Evolutionary conservation across 1,284 basidiomycete genomes (phyloP).

Genomic region (Pisolithus thermaeus): DNA sequence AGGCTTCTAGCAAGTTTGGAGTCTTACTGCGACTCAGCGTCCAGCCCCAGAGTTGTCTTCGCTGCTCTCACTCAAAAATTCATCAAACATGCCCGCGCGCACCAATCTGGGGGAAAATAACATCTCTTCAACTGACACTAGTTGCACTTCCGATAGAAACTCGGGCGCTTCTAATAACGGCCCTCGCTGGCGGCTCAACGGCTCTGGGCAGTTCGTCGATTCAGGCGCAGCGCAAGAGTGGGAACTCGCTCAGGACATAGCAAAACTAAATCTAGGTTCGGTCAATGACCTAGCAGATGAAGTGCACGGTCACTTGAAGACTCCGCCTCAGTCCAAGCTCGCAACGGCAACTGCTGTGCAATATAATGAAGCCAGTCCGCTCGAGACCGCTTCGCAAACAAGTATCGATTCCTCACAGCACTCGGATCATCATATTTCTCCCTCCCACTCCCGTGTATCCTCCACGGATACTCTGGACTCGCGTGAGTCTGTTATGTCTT

Average conservation of each 20-base stretch:
- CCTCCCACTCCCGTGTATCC: constrained; percentile 70
- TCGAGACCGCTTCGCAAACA: constrained; percentile 64
- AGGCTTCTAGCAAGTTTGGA: constrained; percentile 38
- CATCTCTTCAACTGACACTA: constrained; percentile 15
- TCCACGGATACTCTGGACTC: constrained; percentile 66
- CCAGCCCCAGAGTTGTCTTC: constrained; percentile 26
- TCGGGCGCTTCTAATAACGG: constrained; percentile 26
- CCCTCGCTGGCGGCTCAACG: constrained; percentile 59
- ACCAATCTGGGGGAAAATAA: constrained; percentile 30
- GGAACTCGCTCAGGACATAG: constrained; percentile 69
- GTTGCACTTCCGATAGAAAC: constrained; percentile 25
- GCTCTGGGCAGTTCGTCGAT: constrained; percentile 57
- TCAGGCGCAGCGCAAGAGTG: constrained; percentile 49
- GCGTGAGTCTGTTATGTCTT: constrained; percentile 48
- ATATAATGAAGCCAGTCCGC: constrained; percentile 58
- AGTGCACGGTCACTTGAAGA: constrained; percentile 47
- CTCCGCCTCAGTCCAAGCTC: constrained; percentile 58
- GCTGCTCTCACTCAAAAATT: constrained; percentile 31
- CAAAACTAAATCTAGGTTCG: constrained; percentile 60
- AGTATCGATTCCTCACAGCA: constrained; percentile 66
- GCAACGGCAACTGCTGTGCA: constrained; percentile 44
- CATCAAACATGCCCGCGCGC: constrained; percentile 41
- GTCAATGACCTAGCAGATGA: constrained; percentile 46
- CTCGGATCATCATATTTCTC: constrained; percentile 54
- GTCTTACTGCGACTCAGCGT: constrained; percentile 32